Percentiles rank a stretch among this genome's conserved stretches.
phyloP scores from a whole-genome alignment of 192 early-diverging fungal species.

The Cladochytrium replicatum region DNA sequence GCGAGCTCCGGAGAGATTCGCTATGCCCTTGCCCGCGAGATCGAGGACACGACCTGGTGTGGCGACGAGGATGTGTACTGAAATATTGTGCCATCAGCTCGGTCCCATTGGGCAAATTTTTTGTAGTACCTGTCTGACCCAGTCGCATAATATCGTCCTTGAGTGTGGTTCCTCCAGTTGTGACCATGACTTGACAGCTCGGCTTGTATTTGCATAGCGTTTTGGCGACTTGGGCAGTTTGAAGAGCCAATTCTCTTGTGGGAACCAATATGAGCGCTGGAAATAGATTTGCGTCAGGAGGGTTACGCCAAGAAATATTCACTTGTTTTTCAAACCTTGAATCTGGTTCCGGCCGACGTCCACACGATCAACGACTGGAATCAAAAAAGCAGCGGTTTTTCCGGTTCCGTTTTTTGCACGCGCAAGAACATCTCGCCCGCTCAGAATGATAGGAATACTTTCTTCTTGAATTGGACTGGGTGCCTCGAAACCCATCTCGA shows the following conservation, averaged over 20 bases:
- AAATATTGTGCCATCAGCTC: not conserved
- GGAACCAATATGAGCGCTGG: slow-evolving; percentile 84
- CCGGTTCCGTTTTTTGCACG: slow-evolving; percentile 90
- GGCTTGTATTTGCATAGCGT: slow-evolving; percentile 89
- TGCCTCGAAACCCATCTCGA: slow-evolving; percentile 95
- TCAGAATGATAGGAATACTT: slow-evolving; percentile 92
- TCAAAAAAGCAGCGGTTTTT: slow-evolving; percentile 96
- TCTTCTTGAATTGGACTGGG: slow-evolving; percentile 99
- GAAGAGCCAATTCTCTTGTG: slow-evolving; percentile 93
- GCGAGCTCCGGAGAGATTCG: slow-evolving; percentile 76
- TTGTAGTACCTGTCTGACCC: slow-evolving; percentile 51
- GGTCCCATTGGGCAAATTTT: slow-evolving; percentile 1
- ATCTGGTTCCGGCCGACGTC: slow-evolving; percentile 76
- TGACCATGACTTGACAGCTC: slow-evolving; percentile 95
- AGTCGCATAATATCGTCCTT: slow-evolving; percentile 98
- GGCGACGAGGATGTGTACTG: slow-evolving; percentile 91
- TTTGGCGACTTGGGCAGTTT: slow-evolving; percentile 99
- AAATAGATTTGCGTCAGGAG: slow-evolving; percentile 1
- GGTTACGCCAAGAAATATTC: not conserved
- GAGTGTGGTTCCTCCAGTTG: slow-evolving; percentile 93
- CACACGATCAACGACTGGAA: slow-evolving; percentile 90
- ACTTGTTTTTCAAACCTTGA: slow-evolving; percentile 44
- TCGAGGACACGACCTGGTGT: slow-evolving; percentile 96
- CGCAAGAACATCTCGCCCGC: slow-evolving; percentile 92
- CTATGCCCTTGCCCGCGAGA: slow-evolving; percentile 88